Evolutionary conservation across 257 asterid genomes (phyloP), one percentile per base, ranked within the genome.

Genomic region (Hygrophila difformis): DNA sequence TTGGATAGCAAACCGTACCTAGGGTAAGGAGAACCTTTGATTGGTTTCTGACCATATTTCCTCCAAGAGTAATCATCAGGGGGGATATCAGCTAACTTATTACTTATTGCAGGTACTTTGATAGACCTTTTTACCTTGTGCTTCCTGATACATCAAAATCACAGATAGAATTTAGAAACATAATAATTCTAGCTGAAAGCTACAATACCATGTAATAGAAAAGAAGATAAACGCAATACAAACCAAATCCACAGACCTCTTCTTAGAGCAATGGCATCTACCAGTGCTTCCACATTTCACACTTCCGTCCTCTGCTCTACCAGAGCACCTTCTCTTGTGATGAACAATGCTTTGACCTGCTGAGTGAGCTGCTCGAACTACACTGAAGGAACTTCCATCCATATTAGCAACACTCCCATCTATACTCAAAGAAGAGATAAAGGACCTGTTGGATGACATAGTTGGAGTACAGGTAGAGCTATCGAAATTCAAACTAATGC

Each of bases 221-320:
- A 18, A 43, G 3, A 5, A 23, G 18, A 13, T 2, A 21, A 29
- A 44, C 7, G 13, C 6, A 45, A 13, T 44, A 4, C 41, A 37
- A 31, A 55, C 8, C 49, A 50, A 39, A 14, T 4, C 12, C 12
- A 5, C 2, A 9, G 12, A 71, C 89, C 89, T 75, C 70, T 79
- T 79, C 76, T 78, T 78, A 8, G 81, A 69, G 59, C 88, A 75
- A 47, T 79, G 89, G 67, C 89, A 79, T 53, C 77, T 60, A n/a
- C 84, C 72, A 20, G 72, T 69, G 33, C 76, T 71, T 49, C 84
- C 76, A 62, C 88, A 78, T 69, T 78, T 75, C 56, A 63, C 71
- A 57, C 73, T 78, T 22, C 88, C 84, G 37, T 76, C 81, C 33
- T 75, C 89, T 19, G 79, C 84, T 45, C 70, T 69, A 4, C 73